phyloP scores from a whole-genome alignment of 1,284 basidiomycete genomes.

The Boletus hoseneyae region DNA sequence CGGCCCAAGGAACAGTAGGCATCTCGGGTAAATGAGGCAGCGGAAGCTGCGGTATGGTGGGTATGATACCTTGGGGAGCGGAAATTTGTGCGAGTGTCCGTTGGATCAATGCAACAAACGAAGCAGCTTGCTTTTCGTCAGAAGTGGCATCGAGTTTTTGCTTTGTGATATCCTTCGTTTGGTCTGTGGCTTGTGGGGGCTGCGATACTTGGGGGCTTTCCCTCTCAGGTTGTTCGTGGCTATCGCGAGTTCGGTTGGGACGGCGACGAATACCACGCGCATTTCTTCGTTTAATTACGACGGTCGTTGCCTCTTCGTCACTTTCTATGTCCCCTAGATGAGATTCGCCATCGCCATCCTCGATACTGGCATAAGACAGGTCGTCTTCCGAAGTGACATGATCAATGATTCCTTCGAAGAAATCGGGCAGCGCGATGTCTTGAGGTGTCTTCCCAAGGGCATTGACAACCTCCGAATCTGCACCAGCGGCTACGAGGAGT shows the following conservation, averaged over 20 bases:
- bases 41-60: constrained; percentile 56
- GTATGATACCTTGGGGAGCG: constrained; percentile 52
- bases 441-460: constrained; percentile 75
- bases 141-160: constrained; percentile 26
- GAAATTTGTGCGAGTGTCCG: constrained; percentile 70
- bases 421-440: constrained; percentile 68
- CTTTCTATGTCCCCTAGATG: constrained; percentile 68
- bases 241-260: constrained; percentile 31
- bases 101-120: constrained; percentile 70
- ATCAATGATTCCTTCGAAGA: constrained; percentile 44
- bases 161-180: constrained; percentile 22
- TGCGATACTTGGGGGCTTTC: constrained; percentile 14
- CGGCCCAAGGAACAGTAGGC: constrained; percentile 60
- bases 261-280: constrained; percentile 34
- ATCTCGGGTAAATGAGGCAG: constrained; percentile 52
- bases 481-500: constrained; percentile 74
- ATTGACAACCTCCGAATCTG: constrained; percentile 75
- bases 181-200: constrained; percentile 17
- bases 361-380: constrained; percentile 24
- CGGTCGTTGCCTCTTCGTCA: constrained; percentile 47
- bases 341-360: constrained; percentile 58
- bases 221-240: constrained; percentile 20
- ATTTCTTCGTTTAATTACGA: constrained; percentile 30
- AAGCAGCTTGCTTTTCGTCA: constrained; percentile 66
- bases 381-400: constrained; percentile 35